Evolutionary conservation across 345 rosid genomes (phyloP).

Genomic region (Syzygium aromaticum): DNA sequence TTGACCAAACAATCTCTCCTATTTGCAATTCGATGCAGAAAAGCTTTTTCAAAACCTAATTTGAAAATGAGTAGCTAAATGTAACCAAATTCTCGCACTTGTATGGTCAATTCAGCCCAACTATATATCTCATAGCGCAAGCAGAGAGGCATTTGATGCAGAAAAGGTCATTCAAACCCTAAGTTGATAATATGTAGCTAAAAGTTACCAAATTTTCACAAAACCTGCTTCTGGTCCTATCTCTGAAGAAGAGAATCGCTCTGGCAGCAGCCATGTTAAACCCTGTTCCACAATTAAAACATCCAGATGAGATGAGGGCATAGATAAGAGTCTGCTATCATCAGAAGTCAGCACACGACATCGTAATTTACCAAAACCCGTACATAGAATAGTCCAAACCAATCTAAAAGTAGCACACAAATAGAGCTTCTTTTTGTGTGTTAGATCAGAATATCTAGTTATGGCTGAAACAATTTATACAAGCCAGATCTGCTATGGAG

Average conservation of each 20-base stretch:
- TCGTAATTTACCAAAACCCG: neutral
- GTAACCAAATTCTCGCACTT: constrained; percentile 66
- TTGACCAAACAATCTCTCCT: neutral
- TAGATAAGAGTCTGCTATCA: neutral
- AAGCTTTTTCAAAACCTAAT: neutral
- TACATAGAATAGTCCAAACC: neutral
- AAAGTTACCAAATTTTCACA: constrained; percentile 87
- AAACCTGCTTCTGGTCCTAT: constrained; percentile 99
- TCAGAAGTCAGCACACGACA: neutral
- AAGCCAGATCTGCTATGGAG: neutral
- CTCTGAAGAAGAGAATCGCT: constrained; percentile 83
- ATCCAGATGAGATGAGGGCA: constrained; percentile 2
- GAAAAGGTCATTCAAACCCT: constrained; percentile 1
- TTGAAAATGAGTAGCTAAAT: constrained; percentile 15
- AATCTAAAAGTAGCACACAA: neutral
- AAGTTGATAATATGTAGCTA: constrained; percentile 4
- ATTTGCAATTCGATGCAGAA: neutral
- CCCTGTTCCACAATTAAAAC: constrained; percentile 42
- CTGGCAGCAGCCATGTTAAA: constrained; percentile 95
- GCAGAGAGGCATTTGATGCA: constrained; percentile 72
- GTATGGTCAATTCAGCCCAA: constrained; percentile 40
- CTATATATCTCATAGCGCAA: constrained; percentile 22
- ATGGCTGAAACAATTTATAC: neutral
- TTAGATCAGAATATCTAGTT: neutral
- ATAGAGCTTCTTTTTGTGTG: neutral